These are phyloP conservation scores for Circinella minor DNA, from an alignment of 371 early-diverging fungal genomes.

Conservation along the genomic window DNA sequence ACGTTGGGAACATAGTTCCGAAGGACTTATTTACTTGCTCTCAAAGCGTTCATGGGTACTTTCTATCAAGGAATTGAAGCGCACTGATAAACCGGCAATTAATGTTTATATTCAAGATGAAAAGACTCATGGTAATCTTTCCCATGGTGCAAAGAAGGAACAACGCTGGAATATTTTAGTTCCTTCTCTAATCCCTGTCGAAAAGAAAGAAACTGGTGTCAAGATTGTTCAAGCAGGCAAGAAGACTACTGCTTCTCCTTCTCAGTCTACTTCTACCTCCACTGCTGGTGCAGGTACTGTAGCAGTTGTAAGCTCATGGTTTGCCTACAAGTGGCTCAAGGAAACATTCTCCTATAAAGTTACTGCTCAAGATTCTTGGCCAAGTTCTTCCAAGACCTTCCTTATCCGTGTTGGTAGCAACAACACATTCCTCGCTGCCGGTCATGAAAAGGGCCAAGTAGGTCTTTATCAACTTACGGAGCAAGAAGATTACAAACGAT, in stretches of 20 bases:
- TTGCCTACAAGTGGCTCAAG: constrained; percentile 43
- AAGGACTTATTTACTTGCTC: constrained; percentile 33
- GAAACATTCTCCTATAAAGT: constrained; percentile 34
- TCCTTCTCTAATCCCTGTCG: constrained; percentile 42
- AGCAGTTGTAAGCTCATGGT: constrained; percentile 25
- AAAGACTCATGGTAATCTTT: constrained; percentile 32
- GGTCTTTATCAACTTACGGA: constrained; percentile 38
- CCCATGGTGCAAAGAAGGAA: constrained; percentile 37
- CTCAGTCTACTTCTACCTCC: constrained; percentile 22
- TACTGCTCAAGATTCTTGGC: constrained; percentile 34
- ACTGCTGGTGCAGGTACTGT: constrained; percentile 27
- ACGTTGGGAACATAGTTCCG: constrained; percentile 45
- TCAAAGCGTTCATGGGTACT: constrained; percentile 38
- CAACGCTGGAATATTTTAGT: constrained; percentile 50
- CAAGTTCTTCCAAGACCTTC: constrained; percentile 42
- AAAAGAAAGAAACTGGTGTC: constrained; percentile 33
- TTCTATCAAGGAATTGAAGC: constrained; percentile 39
- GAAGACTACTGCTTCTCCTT: constrained; percentile 21
- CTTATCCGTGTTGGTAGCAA: constrained; percentile 46
- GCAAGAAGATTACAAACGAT: constrained; percentile 38
- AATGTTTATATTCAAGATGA: constrained; percentile 47
- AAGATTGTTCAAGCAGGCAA: constrained; percentile 44
- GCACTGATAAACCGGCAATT: constrained; percentile 28
- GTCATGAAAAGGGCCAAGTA: constrained; percentile 36
- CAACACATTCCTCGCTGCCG: constrained; percentile 43